Conservation (phyloP, 2,329 filamentous ascomycete species). For the Ilyonectria destructans region DNA sequence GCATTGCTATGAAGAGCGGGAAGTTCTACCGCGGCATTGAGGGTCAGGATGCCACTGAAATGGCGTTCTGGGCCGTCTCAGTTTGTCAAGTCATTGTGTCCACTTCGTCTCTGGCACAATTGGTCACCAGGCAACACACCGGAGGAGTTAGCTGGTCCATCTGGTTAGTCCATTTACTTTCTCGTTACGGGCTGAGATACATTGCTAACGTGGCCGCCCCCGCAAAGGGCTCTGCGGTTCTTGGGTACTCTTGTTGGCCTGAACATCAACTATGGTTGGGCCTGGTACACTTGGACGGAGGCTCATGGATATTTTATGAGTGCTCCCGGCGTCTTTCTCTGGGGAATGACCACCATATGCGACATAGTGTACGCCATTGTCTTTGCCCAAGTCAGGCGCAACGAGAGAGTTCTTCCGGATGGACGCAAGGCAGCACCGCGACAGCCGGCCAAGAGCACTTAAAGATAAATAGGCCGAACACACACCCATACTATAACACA, state of each 20-base stretch:
- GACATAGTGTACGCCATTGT: slow-evolving; percentile 22
- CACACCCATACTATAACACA: no score
- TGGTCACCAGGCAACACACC: slow-evolving; percentile 25
- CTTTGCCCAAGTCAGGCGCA: slow-evolving; percentile 20
- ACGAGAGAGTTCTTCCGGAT: slow-evolving; percentile 19
- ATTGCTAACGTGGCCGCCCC: not conserved
- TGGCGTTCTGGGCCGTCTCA: slow-evolving; percentile 25
- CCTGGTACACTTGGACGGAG: slow-evolving; percentile 30
- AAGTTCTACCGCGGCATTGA: slow-evolving; percentile 29
- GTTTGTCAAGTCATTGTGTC: slow-evolving; percentile 24
- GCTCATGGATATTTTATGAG: slow-evolving; percentile 29
- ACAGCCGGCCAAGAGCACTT: not conserved
- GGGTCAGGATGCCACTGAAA: slow-evolving; percentile 26
- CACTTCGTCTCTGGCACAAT: slow-evolving; percentile 21
- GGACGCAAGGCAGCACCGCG: slow-evolving; percentile 19
- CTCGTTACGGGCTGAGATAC: not conserved
- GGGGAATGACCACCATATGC: slow-evolving; percentile 21
- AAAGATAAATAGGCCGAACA: no score
- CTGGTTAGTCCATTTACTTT: slow-evolving; percentile 9
- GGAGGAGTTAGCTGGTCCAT: slow-evolving; percentile 26
- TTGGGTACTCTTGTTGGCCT: slow-evolving; percentile 21
- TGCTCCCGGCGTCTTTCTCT: slow-evolving; percentile 20
- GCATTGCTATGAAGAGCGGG: slow-evolving; percentile 26
- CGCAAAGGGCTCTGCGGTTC: slow-evolving; percentile 23
- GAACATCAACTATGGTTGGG: slow-evolving; percentile 30